These are phyloP conservation scores for Chlamydomonas asymmetrica DNA, from an alignment of 139 green algal species.

Conservation along the genomic window DNA sequence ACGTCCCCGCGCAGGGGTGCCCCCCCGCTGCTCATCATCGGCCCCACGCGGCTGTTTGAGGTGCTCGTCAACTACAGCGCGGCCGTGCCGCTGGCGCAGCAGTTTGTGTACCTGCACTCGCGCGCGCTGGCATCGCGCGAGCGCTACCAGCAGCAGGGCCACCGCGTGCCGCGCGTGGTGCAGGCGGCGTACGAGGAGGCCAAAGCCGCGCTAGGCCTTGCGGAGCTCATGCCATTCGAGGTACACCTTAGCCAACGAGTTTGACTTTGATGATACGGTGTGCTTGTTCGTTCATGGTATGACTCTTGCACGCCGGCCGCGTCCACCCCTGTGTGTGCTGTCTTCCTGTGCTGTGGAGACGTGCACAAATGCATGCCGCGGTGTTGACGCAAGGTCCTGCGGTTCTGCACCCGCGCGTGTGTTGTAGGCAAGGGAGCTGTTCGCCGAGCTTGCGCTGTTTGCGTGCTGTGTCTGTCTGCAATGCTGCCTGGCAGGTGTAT, in stretches of 20 bases:
- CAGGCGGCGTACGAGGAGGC: neutral
- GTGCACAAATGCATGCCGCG: neutral
- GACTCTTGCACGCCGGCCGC: no score
- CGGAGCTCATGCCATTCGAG: no score
- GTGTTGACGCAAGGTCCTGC: no score
- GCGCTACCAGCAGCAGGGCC: slow-evolving; percentile 66
- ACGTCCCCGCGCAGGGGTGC: neutral
- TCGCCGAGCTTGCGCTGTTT: no score
- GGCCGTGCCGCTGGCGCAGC: slow-evolving; percentile 42
- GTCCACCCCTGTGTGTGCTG: slow-evolving; percentile 3
- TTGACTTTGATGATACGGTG: no score
- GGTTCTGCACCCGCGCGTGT: no score
- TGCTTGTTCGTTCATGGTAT: no score
- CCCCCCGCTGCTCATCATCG: slow-evolving; percentile 81
- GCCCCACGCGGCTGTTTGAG: slow-evolving; percentile 71
- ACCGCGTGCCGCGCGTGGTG: slow-evolving; percentile 13
- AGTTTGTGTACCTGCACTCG: neutral
- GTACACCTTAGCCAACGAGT: no score
- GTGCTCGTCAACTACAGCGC: slow-evolving; percentile 65
- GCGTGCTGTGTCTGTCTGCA: no score
- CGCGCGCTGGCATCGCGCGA: slow-evolving; percentile 56
- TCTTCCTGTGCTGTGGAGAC: slow-evolving; percentile 2
- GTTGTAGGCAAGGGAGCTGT: neutral
- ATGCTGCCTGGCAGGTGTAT: no score
- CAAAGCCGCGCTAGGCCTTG: no score